phyloP scores from a whole-genome alignment of 805 yeast genomes.

The Zygoascus bituminiphila region DNA sequence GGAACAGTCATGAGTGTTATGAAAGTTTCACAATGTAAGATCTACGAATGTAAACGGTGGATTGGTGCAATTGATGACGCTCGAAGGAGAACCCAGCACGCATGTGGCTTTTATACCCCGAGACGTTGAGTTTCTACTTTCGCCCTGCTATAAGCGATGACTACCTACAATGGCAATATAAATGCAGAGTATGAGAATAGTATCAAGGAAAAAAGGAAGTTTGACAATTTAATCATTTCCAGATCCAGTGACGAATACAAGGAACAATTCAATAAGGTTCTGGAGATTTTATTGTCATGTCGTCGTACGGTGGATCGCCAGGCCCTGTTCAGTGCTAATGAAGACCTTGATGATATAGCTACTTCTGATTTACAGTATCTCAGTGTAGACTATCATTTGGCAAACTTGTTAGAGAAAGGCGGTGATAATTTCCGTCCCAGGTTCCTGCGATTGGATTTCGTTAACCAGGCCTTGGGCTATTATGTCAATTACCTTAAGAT shows the following conservation, averaged over 20 bases:
- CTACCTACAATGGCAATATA: background rate
- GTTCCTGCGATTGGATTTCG: constrained; percentile 7
- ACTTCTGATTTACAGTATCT: constrained; percentile 57
- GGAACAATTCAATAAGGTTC: constrained; percentile 25
- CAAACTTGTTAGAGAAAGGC: constrained; percentile 28
- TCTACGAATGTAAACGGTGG: too few relatives aligned
- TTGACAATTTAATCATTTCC: background rate
- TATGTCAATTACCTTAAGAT: constrained; percentile 21
- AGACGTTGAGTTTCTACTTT: too few relatives aligned
- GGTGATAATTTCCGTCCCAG: constrained; percentile 13
- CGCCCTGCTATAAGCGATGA: too few relatives aligned
- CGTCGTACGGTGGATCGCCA: constrained; percentile 38
- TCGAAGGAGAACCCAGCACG: too few relatives aligned
- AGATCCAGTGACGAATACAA: constrained; percentile 7
- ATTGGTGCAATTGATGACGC: too few relatives aligned
- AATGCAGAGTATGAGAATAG: background rate
- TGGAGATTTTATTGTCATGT: constrained; percentile 39
- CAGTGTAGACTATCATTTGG: constrained; percentile 53
- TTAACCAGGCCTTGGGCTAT: constrained; percentile 16
- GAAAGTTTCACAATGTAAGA: too few relatives aligned
- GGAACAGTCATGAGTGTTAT: constrained; percentile 7
- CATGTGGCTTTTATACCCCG: too few relatives aligned
- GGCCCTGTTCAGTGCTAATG: constrained; percentile 64
- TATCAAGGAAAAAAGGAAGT: background rate
- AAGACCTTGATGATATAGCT: constrained; percentile 56